Conservation (phyloP, 805 yeast species). For the Zygosaccharomyces gambellarensis region DNA sequence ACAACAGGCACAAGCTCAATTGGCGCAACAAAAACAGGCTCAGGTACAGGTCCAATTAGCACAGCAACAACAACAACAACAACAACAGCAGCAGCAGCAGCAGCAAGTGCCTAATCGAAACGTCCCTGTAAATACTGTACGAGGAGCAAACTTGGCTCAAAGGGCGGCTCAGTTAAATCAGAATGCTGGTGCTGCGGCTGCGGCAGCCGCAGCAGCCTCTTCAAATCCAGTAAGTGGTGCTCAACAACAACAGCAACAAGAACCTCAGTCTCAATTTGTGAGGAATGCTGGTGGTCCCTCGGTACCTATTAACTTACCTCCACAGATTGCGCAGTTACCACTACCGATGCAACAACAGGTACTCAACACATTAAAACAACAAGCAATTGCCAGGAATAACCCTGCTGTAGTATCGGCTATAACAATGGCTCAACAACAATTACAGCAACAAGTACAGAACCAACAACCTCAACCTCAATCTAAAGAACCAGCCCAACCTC, state of each 20-base stretch:
- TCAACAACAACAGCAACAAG: conserved; percentile 6
- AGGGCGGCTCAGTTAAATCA: conserved; percentile 6
- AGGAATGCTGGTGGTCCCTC: conserved; percentile 5
- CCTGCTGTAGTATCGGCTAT: conserved; percentile 30
- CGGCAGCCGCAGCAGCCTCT: neutral
- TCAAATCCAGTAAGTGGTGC: neutral
- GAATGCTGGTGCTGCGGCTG: neutral
- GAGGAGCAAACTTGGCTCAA: neutral
- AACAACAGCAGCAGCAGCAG: conserved; percentile 3
- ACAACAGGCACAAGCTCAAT: conserved; percentile 5
- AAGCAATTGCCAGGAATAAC: conserved; percentile 32
- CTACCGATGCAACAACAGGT: conserved; percentile 33
- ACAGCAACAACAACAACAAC: conserved; percentile 7
- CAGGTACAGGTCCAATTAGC: conserved; percentile 8
- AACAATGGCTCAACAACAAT: conserved; percentile 30
- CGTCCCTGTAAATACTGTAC: neutral
- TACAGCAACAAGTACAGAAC: conserved; percentile 26
- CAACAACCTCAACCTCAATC: conserved; percentile 14
- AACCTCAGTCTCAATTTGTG: conserved; percentile 4
- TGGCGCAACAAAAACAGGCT: conserved; percentile 13
- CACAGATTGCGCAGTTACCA: conserved; percentile 34
- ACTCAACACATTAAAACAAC: conserved; percentile 29
- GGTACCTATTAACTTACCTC: conserved; percentile 28
- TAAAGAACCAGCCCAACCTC: conserved; percentile 8
- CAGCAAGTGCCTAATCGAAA: conserved; percentile 1